Percentiles rank a stretch among this genome's conserved stretches.
Evolutionary conservation across 2,329 filamentous ascomycete genomes (phyloP).

Genomic region (Aspergillus intermedius): DNA sequence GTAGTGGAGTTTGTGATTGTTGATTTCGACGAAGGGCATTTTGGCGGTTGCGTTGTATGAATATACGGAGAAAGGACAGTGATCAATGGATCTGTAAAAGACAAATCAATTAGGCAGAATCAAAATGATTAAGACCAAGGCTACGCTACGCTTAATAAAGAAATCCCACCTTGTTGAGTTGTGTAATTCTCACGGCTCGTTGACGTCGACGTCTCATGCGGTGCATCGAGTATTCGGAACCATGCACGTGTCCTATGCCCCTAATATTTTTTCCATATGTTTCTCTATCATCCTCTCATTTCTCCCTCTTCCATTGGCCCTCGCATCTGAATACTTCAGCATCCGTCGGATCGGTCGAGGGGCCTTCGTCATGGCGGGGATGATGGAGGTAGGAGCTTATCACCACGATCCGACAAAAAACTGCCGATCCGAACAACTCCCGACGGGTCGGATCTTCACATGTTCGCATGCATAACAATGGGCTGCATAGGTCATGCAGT

Average conservation of each 20-base stretch:
- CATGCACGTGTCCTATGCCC: background rate
- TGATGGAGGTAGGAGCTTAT: background rate
- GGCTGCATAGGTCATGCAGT: background rate
- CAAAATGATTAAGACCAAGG: background rate
- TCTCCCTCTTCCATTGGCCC: background rate
- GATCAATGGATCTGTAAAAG: background rate
- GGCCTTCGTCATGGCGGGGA: background rate
- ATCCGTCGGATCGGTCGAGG: conserved; percentile 20
- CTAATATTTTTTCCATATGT: background rate
- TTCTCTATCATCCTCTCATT: background rate
- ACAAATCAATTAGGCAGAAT: background rate
- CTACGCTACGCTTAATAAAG: conserved; percentile 1
- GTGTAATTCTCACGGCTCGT: conserved; percentile 7
- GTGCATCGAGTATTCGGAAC: conserved; percentile 1
- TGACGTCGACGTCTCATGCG: conserved; percentile 3
- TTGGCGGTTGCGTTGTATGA: conserved; percentile 6
- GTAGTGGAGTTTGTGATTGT: conserved; percentile 31
- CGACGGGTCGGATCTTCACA: background rate
- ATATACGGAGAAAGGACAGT: background rate
- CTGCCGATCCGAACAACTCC: background rate
- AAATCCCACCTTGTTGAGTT: conserved; percentile 1
- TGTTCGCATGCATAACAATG: background rate
- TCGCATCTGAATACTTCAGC: background rate
- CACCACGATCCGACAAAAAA: background rate
- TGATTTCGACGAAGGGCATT: conserved; percentile 32